Percentiles rank a stretch among this genome's conserved stretches.
These are phyloP conservation scores for Marchantia polymorpha DNA, from an alignment of 225 moss, liverwort and hornwort species.

Conservation along the genomic window DNA sequence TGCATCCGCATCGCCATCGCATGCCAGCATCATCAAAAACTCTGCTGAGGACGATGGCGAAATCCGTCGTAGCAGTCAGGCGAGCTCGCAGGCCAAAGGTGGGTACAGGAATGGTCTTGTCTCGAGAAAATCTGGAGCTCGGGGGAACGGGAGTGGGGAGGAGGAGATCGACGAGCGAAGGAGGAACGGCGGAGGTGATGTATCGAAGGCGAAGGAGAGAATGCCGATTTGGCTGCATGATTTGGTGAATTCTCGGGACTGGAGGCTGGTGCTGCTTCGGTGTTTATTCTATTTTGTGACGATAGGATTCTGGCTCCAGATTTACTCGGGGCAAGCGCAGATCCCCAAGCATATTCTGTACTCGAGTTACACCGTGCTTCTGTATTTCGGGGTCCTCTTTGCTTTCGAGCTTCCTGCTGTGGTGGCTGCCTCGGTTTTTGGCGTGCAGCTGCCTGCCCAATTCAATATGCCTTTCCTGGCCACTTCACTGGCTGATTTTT, in stretches of 20 bases:
- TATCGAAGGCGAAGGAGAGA: background rate
- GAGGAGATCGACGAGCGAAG: background rate
- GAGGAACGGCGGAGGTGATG: background rate
- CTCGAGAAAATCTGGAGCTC: constrained; percentile 16
- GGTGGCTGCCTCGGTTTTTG: constrained; percentile 53
- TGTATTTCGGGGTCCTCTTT: constrained; percentile 50
- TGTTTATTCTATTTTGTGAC: constrained; percentile 20
- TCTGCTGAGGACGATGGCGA: background rate
- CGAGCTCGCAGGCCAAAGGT: background rate
- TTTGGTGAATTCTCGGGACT: constrained; percentile 10
- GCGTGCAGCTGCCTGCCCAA: constrained; percentile 51
- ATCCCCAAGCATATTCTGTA: constrained; percentile 28
- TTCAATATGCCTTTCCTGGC: constrained; percentile 73
- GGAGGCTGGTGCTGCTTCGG: constrained; percentile 27
- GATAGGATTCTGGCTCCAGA: constrained; percentile 1
- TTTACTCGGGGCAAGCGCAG: background rate
- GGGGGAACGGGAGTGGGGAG: background rate
- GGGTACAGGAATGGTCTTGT: constrained; percentile 8
- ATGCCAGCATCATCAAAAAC: background rate
- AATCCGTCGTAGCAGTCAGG: too few relatives aligned
- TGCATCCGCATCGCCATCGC: too few relatives aligned
- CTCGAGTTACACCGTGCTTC: constrained; percentile 29
- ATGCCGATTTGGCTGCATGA: background rate
- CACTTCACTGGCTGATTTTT: constrained; percentile 71
- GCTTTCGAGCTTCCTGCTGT: constrained; percentile 64